Conservation (phyloP, 2,329 filamentous ascomycete genomes). For the Ramichloridium luteum region DNA sequence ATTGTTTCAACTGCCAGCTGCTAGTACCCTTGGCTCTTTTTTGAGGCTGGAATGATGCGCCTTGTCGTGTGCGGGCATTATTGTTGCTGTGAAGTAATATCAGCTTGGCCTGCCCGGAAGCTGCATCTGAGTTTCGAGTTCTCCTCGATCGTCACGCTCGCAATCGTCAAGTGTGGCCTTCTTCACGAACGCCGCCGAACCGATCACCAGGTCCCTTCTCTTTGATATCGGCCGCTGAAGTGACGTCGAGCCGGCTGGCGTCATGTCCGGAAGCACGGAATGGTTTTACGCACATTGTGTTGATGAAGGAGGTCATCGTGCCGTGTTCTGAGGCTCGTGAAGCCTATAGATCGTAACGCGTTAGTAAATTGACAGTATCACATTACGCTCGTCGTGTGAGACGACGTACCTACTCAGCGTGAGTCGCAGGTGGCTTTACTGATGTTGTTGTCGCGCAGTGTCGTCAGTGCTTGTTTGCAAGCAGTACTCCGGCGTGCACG, state of each 20-base stretch:
- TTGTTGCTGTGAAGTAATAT: slow-evolving; percentile 30
- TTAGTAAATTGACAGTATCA: no score
- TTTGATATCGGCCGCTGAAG: no score
- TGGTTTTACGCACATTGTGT: slow-evolving; percentile 58
- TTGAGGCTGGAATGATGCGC: slow-evolving; percentile 84
- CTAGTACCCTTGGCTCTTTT: slow-evolving; percentile 73
- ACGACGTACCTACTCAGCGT: no score
- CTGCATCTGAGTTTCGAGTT: slow-evolving; percentile 18
- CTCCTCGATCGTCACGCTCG: no score
- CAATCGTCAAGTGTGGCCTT: no score
- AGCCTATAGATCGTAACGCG: neutral
- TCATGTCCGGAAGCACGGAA: slow-evolving; percentile 32
- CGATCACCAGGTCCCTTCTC: no score
- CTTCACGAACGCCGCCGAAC: no score
- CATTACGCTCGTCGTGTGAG: no score
- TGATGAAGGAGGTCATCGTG: slow-evolving; percentile 66
- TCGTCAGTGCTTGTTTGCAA: no score
- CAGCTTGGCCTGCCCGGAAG: slow-evolving; percentile 22
- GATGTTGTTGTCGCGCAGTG: no score
- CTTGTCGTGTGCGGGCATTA: slow-evolving; percentile 50
- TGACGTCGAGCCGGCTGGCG: slow-evolving; percentile 32
- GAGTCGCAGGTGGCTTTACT: no score
- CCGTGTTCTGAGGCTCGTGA: neutral
- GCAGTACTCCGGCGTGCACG: no score
- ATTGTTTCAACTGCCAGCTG: slow-evolving; percentile 90